These are phyloP conservation scores for Arachis hypogaea DNA, from an alignment of 306 rosid species.

Conservation along the genomic window DNA sequence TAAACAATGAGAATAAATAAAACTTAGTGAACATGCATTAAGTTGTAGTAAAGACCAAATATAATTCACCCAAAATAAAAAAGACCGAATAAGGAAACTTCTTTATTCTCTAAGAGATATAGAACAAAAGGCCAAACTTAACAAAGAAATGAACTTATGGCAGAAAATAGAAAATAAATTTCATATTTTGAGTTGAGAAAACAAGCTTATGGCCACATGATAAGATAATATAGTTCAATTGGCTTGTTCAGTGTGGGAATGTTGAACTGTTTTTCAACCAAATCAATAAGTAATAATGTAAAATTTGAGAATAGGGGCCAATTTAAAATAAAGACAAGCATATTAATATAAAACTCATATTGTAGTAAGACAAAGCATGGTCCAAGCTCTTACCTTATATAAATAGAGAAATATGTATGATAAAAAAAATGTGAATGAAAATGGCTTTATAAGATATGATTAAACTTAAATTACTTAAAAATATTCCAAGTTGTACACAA, in stretches of 20 bases:
- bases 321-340: neutral
- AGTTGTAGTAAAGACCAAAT: neutral
- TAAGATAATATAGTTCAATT: constrained; percentile 13
- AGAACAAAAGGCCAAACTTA: constrained; percentile 6
- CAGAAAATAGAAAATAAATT: neutral
- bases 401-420: constrained; percentile 90
- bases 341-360: constrained; percentile 4
- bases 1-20: constrained; percentile 2
- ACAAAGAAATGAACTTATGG: neutral
- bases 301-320: constrained; percentile 10
- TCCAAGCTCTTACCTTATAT: constrained; percentile 66
- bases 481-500: constrained; percentile 68
- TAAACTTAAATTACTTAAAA: constrained; percentile 52
- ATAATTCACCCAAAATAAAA: neutral
- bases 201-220: constrained; percentile 22
- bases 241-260: constrained; percentile 5
- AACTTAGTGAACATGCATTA: neutral
- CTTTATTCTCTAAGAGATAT: neutral
- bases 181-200: constrained; percentile 1
- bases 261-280: constrained; percentile 31
- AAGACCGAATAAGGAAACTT: constrained; percentile 7
- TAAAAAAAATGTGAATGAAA: constrained; percentile 92
- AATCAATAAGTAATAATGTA: constrained; percentile 8
- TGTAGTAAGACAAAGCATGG: constrained; percentile 19
- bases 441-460: constrained; percentile 56